Base-by-base conservation (phyloP, 495 filamentous ascomycete genomes). In the Penicillium lividum region DNA sequence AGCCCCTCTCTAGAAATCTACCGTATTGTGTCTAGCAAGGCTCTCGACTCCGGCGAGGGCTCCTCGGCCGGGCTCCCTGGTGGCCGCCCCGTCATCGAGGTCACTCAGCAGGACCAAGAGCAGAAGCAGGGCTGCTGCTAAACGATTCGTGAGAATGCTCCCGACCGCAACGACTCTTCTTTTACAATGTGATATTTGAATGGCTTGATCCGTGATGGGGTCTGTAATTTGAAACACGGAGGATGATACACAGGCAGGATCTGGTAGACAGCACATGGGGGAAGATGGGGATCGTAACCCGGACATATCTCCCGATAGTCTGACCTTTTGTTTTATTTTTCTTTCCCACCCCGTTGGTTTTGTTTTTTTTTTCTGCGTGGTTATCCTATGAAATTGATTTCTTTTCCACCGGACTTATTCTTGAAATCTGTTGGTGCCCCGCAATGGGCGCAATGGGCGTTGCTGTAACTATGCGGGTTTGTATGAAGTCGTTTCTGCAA, bases 21-120 rank as follows among this genome's bases (percentile, higher is more conserved):
- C 85, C 89, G 92, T 66, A 99, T 99, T 71, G 95, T 99, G 54
- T 97, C 93, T 54, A 92, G 86, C 82, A 99, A 99, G 84, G 91
- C 91, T 57, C 84, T 97, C 54, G 94, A 97, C 68, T 86, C 86
- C 58, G 89, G 89, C 60, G 93, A 94, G 53, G 79, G 38, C 4
- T 40, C 84, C 44, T 79, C 84, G 62, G 87, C 88, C 67, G 86
- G 88, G 65, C 88, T 87, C 56, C 84, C 92, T 61, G 84, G 83
- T 54, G 80, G 85, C 67, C 88, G 88, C 67, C 87, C 85, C 27
- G 74, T 80, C 57, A 86, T 98, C 68, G 84, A 90, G 62, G 85
- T 97, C 70, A 92, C 84, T 83, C 82, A 90, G 31, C 82, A 87
- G 58, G 89, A 94, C 68, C 78, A 84, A 63, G 83, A 91, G 66